These are phyloP conservation scores for Linaria vulgaris DNA, from an alignment of 257 asterid genomes.

Conservation along the genomic window DNA sequence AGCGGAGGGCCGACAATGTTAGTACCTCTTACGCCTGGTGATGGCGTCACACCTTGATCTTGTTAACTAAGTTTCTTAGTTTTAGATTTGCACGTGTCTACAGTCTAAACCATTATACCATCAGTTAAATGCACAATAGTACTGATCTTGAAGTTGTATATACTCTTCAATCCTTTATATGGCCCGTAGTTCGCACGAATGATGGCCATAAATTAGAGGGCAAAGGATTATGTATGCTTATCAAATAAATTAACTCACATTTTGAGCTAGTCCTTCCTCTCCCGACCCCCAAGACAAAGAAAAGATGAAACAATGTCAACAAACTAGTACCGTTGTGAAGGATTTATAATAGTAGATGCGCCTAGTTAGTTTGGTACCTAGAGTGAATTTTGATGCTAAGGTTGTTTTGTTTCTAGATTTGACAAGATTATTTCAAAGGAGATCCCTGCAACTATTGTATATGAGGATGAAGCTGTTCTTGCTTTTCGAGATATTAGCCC, in stretches of 20 bases:
- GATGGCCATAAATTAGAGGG: slow-evolving; percentile 7
- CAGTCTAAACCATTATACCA: background rate
- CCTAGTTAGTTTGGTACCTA: background rate
- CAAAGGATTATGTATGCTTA: background rate
- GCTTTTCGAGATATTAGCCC: slow-evolving; percentile 92
- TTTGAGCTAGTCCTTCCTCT: no score
- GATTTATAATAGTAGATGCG: background rate
- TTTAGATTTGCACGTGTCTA: background rate
- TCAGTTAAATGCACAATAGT: background rate
- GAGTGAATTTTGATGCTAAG: slow-evolving; percentile 15
- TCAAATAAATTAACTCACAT: no score
- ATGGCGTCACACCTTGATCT: background rate
- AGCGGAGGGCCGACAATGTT: slow-evolving; percentile 81
- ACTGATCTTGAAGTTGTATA: slow-evolving; percentile 1
- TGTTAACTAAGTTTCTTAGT: background rate
- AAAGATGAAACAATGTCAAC: background rate
- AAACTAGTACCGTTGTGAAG: slow-evolving; percentile 8
- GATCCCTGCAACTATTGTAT: slow-evolving; percentile 75
- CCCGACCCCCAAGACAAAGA: no score
- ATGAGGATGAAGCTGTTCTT: slow-evolving; percentile 86
- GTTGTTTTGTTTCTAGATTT: slow-evolving; percentile 43
- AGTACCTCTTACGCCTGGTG: slow-evolving; percentile 24
- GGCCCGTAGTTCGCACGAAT: background rate
- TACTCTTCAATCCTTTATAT: background rate
- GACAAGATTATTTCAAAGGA: slow-evolving; percentile 95